Evolutionary conservation across 352 stramenopile species (phyloP), one percentile per base, ranked within the genome.

Genomic region (Globisporangium cystogenes): DNA sequence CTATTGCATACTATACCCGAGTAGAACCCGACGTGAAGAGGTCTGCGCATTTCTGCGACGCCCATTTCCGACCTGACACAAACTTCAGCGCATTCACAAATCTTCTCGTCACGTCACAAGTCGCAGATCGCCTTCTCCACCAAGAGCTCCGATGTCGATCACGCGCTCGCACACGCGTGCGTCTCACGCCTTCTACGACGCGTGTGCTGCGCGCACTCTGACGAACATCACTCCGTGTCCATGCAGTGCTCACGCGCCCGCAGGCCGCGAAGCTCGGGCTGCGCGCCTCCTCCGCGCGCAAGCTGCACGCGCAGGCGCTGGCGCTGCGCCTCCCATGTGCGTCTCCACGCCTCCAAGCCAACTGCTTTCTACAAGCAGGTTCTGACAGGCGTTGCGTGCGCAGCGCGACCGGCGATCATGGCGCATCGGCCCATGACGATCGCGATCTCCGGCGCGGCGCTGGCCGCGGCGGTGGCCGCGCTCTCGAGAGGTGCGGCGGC

Each of bases 401-500:
- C 26, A 64, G 57, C 57, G n/a, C 57, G 44, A 4, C 41, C 57
- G 41, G 47, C 47, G 24, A 55, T 55, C 47, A 55, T 55, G 39
- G 46, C 27, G 21, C 48, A 62, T 42, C 33, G 47, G 4, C 54
- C 42, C 1, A 26, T 44, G 26, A 56, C 36, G 6, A 52, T 62
- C 31, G 57, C 81, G 26, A 59, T 75, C 12, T 60, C 76, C 1
- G 79, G 79, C 43, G 74, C 70, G n/a, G 48, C 82, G 4, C 51
- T 76, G 40, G 80, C 71, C 53, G 67, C 74, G 4, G 70, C 69
- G 14, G 67, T 86, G 31, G 69, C 67, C 8, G 52, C 72, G 48
- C 62, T 87, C 24, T 65, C 68, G 24, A 59, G 44, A 54, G 68
- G 68, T 76, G 52, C 36, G 49, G 33, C 33, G 14, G 6, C 31